Conservation (phyloP, 2,329 filamentous ascomycete species). For the Falciphora oryzae region DNA sequence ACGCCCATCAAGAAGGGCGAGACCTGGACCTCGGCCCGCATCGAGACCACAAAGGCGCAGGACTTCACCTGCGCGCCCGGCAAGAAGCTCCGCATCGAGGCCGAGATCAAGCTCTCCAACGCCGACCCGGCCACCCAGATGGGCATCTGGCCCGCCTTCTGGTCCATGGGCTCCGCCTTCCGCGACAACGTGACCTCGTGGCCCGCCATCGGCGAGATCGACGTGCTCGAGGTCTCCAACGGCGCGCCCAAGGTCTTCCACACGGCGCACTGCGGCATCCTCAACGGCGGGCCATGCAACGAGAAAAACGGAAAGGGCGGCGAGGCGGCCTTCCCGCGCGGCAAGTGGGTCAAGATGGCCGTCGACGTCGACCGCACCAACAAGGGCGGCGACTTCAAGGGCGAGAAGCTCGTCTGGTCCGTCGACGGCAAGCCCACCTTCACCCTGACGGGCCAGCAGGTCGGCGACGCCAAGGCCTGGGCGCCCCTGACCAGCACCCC, state of each 20-base stretch:
- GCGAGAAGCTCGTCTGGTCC: constrained; percentile 47
- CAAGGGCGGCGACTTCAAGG: constrained; percentile 31
- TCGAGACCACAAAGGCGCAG: constrained; percentile 31
- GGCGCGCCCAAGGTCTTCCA: constrained; percentile 29
- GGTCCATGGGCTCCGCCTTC: constrained; percentile 35
- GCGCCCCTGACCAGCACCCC: constrained; percentile 42
- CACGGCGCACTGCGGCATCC: constrained; percentile 36
- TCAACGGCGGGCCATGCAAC: constrained; percentile 34
- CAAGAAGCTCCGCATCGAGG: constrained; percentile 32
- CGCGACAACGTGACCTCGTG: constrained; percentile 33
- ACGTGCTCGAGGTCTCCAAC: constrained; percentile 39
- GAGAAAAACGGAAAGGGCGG: constrained; percentile 31
- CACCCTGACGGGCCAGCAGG: constrained; percentile 36
- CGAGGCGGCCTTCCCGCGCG: constrained; percentile 19
- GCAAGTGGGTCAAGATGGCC: constrained; percentile 40
- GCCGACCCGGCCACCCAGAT: constrained; percentile 21
- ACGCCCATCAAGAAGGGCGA: constrained; percentile 23
- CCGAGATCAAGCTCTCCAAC: constrained; percentile 30
- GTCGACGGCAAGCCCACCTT: constrained; percentile 39
- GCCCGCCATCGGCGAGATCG: constrained; percentile 38
- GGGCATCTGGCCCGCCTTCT: constrained; percentile 43
- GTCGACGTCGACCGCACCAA: constrained; percentile 44
- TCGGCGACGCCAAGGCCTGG: constrained; percentile 44
- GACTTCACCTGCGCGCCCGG: constrained; percentile 29
- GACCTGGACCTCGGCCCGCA: constrained; percentile 38